A percentile compares a stretch with the other conserved stretches of the same genome.
These are phyloP conservation scores for Saccharomycopsis babjevae DNA, from an alignment of 805 yeast genomes.

Conservation along the genomic window DNA sequence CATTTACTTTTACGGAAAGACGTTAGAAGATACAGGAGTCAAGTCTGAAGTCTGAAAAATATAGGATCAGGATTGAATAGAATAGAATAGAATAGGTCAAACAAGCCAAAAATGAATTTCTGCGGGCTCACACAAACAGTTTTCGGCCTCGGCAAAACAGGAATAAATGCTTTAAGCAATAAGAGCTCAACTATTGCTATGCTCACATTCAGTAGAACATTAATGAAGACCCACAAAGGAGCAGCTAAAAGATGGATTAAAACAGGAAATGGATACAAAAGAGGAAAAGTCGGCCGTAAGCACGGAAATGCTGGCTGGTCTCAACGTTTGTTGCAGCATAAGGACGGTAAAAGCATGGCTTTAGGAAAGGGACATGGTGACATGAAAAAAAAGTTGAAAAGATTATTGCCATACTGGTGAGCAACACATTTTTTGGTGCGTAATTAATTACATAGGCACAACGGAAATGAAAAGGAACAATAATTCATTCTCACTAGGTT, in stretches of 20 bases:
- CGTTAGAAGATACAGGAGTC: no score
- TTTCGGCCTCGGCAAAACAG: not conserved
- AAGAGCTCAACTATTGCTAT: not conserved
- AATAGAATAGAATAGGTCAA: not conserved
- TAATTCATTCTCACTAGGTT: not conserved
- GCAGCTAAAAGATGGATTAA: conserved; percentile 81
- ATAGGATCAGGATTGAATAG: not conserved
- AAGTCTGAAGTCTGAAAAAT: no score
- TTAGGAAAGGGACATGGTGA: conserved; percentile 36
- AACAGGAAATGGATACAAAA: conserved; percentile 54
- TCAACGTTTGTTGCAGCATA: conserved; percentile 43
- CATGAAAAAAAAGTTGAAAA: conserved; percentile 50
- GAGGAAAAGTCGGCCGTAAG: conserved; percentile 76
- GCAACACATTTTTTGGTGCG: not conserved
- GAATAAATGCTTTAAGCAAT: not conserved
- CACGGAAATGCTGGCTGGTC: conserved; percentile 93
- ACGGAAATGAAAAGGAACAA: not conserved
- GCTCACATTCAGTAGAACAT: conserved; percentile 5
- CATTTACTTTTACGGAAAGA: no score
- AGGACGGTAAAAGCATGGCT: conserved; percentile 51
- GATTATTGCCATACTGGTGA: conserved; percentile 38
- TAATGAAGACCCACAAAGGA: conserved; percentile 73
- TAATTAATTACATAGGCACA: conserved; percentile 17
- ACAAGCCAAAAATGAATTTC: not conserved
- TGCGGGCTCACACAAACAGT: not conserved